phyloP scores from a whole-genome alignment of 164 flowering plant species.

The Annona squamosa region DNA sequence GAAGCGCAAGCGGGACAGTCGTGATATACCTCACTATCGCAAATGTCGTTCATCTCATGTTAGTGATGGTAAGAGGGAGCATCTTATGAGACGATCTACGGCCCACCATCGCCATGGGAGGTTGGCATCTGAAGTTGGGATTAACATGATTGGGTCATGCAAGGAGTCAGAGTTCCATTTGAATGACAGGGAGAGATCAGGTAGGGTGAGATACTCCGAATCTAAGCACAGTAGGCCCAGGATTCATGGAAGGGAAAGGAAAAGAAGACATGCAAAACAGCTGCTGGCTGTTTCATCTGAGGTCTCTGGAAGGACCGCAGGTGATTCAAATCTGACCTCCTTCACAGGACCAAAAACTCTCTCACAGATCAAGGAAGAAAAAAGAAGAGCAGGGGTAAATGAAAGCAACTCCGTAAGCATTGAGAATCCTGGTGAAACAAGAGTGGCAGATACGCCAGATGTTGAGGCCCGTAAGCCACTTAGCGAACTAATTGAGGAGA shows the following conservation, averaged over 20 bases:
- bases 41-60: conserved; percentile 11
- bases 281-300: conserved; percentile 19
- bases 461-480: conserved; percentile 57
- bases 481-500: conserved; percentile 45
- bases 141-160: conserved; percentile 14
- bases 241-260: conserved; percentile 20
- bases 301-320: conserved; percentile 16
- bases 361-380: conserved; percentile 55
- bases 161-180: conserved; percentile 11
- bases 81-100: conserved; percentile 13
- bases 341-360: conserved; percentile 61
- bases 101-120: conserved; percentile 20
- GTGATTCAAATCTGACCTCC: conserved; percentile 18
- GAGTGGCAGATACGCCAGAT: conserved; percentile 3
- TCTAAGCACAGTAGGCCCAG: conserved; percentile 12
- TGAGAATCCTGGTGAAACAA: neutral
- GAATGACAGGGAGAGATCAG: conserved; percentile 7
- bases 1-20: conserved; percentile 28
- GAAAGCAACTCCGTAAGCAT: conserved; percentile 12
- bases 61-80: conserved; percentile 15
- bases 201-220: conserved; percentile 15
- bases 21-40: neutral
- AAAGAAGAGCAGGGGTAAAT: conserved; percentile 27
- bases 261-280: conserved; percentile 14
- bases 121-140: conserved; percentile 31